Percentiles rank a stretch among this genome's conserved stretches.
Evolutionary conservation across 2,329 filamentous ascomycete genomes (phyloP).

Genomic region (Ilyonectria sp.): DNA sequence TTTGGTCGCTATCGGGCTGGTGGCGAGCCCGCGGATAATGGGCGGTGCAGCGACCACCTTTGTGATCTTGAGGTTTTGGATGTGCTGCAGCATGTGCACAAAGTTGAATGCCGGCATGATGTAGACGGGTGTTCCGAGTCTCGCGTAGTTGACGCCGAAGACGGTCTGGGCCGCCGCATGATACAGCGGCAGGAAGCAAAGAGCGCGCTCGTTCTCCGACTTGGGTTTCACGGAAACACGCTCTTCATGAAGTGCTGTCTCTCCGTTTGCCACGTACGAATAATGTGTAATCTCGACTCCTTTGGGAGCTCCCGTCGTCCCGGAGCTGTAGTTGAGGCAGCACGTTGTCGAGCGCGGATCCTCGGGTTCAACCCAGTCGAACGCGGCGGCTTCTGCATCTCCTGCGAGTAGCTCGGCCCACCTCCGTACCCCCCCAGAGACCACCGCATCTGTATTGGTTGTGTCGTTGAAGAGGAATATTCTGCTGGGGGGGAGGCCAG

Average conservation of each 20-base stretch:
- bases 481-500: conserved; percentile 66
- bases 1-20: conserved; percentile 75
- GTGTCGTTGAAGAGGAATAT: conserved; percentile 79
- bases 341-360: conserved; percentile 69
- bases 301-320: conserved; percentile 86
- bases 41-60: conserved; percentile 79
- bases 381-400: conserved; percentile 59
- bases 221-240: conserved; percentile 45
- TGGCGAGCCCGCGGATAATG: conserved; percentile 80
- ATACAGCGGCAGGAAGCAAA: conserved; percentile 84
- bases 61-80: conserved; percentile 79
- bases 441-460: conserved; percentile 36
- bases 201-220: conserved; percentile 49
- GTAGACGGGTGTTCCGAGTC: conserved; percentile 75
- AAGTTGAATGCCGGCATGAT: conserved; percentile 87
- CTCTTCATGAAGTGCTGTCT: conserved; percentile 63
- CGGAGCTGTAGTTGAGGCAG: conserved; percentile 83
- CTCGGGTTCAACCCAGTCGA: conserved; percentile 73
- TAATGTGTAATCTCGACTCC: conserved; percentile 85
- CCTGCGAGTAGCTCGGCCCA: conserved; percentile 75
- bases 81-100: conserved; percentile 76
- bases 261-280: conserved; percentile 81
- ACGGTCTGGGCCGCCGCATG: conserved; percentile 81
- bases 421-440: conserved; percentile 52
- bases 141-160: conserved; percentile 72